phyloP scores from a whole-genome alignment of 768 basidiomycete genomes.

The Hygrophorus russula region DNA sequence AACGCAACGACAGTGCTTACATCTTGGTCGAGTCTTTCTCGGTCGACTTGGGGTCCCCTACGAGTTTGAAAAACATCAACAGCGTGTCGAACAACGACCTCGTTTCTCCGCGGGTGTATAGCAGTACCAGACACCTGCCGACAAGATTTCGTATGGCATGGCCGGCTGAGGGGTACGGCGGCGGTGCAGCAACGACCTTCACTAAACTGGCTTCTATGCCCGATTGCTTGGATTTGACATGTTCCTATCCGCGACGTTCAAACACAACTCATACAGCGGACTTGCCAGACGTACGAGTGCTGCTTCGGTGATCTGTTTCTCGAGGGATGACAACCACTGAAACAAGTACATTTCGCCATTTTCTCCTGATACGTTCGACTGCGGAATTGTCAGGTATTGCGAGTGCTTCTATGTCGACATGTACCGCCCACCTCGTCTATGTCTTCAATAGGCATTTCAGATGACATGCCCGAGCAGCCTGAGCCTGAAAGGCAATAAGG shows the following conservation, averaged over 20 bases:
- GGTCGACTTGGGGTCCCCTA: constrained; percentile 54
- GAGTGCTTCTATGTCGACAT: background rate
- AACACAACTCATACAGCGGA: background rate
- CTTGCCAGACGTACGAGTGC: constrained; percentile 34
- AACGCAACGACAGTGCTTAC: constrained; percentile 28
- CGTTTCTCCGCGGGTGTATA: constrained; percentile 77
- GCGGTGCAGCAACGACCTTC: constrained; percentile 53
- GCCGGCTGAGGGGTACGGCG: constrained; percentile 73
- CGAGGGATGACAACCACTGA: constrained; percentile 66
- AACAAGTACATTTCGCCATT: constrained; percentile 77
- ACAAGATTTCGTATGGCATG: constrained; percentile 74
- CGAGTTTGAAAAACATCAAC: constrained; percentile 64
- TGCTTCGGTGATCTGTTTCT: constrained; percentile 41
- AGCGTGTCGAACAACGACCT: constrained; percentile 81
- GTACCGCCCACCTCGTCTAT: constrained; percentile 17
- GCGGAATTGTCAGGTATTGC: constrained; percentile 4
- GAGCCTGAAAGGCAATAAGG: background rate
- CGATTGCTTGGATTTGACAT: constrained; percentile 52
- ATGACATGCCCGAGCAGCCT: background rate
- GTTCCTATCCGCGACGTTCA: constrained; percentile 32
- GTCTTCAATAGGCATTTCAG: constrained; percentile 13
- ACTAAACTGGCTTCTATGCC: constrained; percentile 53
- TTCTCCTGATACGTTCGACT: constrained; percentile 64
- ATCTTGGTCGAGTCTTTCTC: constrained; percentile 58
- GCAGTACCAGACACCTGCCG: constrained; percentile 59